Base-by-base conservation (phyloP, 306 rosid genomes). In the Oemleria cerasiformis region DNA sequence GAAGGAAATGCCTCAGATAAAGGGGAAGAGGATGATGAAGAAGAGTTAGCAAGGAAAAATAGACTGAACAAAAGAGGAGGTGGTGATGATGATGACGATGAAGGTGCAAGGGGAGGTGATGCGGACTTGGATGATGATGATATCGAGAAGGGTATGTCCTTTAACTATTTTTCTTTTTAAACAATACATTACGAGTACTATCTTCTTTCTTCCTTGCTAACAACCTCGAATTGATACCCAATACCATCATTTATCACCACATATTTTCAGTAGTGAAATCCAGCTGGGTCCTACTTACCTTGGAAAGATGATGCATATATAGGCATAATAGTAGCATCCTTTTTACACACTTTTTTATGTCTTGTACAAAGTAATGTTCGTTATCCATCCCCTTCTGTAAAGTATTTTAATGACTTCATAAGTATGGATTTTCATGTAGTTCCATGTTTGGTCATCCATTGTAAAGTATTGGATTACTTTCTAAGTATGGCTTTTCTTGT, bases 1-100 rank as follows among this genome's bases (percentile, higher is more conserved):
- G 98, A 88, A 79, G 96, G 90, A 68, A 83, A 81, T 70, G 88
- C 21, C 70, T 93, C 98, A n/a, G 98, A 91, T 83, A 90, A 56
- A 82, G 97, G 94, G 65, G 98, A 91, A 51, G 98, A 88, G 80
- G 97, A 90, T 77, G 98, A 88, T 72, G 98, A 91, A 0, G 96
- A 93, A 58, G 97, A 93, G 83, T 80, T 77, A 19, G 85, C 78
- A 2, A 84, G 97, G 85, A 93, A 86, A 79, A 87, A 58, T 63
- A 87, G 91, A 79, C 86, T 88, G 60, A 82, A 82, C 75, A 93
- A 86, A 79, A 86, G 77, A 71, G 66, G 61, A n/a, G 92, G 85
- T 19, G 94, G 77, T 38, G 97, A 80, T 51, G 88, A 92, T 51
- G 88, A 92, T 58, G 98, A 92, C 34, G 96, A 92, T 5, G 96